Base-by-base conservation (phyloP, 192 early-diverging fungal genomes). In the Kappamyces sp. region DNA sequence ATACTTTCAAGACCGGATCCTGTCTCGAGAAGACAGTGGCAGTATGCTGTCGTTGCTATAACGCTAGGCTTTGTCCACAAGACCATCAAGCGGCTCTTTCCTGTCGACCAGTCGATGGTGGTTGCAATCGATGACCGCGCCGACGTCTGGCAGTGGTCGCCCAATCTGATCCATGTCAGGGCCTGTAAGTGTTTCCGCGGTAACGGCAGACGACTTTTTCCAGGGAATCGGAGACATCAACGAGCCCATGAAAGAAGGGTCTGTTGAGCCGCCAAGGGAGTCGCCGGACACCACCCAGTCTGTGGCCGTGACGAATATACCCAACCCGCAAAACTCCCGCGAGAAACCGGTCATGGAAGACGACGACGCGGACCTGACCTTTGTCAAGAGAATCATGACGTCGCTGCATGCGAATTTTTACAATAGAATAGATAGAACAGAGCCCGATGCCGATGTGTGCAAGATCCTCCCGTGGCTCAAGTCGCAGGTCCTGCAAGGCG, bases 201-300 rank as follows among this genome's bases (percentile, higher is more conserved):
- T 42, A 38, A 40, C 29, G 38, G 14, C 55, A 92, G 90, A 94
- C 68, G 86, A 86, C 50, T 99, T 93, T 67, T 99, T 97, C 71
- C 65, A 86, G 2, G 93, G 93, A 33, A 88, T 85, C 51, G 96
- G 94, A 9, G 96, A 99, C 67, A 99, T 99, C 54, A 95, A 99
- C 66, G 85, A 62, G 40, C 70, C 66, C 2, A 9, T 36, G 6
- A 58, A 58, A 3, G 14, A 47, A 49, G 42, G 29, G 30, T 9
- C 33, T 45, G 1, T 37, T 2, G 37, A 29, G 8, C 42, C 36
- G 14, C 29, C 34, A 4, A 1, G 11, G 4, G 31, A 45, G 15
- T 30, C 59, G 48, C 36, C 50, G 22, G n/a, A n/a, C 9, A 49
- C 45, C 36, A 15, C 48, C 7, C 22, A 15, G 29, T 8, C 5